phyloP scores from a whole-genome alignment of 805 yeast species.

The Vanderwaltozyma polyspora region DNA sequence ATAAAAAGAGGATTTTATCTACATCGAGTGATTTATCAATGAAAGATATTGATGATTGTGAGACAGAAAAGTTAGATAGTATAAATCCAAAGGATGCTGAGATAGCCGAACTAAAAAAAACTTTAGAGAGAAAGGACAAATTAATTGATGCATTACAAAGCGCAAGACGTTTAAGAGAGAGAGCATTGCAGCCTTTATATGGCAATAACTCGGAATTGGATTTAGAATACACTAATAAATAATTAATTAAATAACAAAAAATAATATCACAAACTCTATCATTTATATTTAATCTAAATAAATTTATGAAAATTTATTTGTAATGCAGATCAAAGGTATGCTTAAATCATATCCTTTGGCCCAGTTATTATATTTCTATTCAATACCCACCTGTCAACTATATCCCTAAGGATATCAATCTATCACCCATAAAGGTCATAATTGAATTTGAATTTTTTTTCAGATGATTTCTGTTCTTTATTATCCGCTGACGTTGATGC shows the following conservation, averaged over 20 bases:
- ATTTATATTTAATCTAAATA: too few species aligned
- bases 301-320: too few species aligned
- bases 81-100: constrained; percentile 41
- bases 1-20: constrained; percentile 4
- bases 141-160: constrained; percentile 65
- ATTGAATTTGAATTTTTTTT: background rate
- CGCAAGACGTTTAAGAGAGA: constrained; percentile 46
- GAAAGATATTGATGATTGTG: background rate
- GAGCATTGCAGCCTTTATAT: constrained; percentile 15
- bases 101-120: constrained; percentile 49
- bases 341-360: too few species aligned
- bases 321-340: too few species aligned
- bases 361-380: too few species aligned
- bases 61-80: background rate
- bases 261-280: too few species aligned
- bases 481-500: too few species aligned
- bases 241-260: background rate
- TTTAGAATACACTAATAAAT: background rate
- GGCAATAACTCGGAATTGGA: background rate
- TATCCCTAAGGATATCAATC: too few species aligned
- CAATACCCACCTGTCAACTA: too few species aligned
- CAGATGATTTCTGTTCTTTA: too few species aligned
- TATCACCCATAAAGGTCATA: constrained; percentile 3
- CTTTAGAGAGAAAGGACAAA: constrained; percentile 61
- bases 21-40: background rate